These are phyloP conservation scores for Graphium sp. DNA, from an alignment of 2,329 filamentous ascomycete genomes.

Conservation along the genomic window DNA sequence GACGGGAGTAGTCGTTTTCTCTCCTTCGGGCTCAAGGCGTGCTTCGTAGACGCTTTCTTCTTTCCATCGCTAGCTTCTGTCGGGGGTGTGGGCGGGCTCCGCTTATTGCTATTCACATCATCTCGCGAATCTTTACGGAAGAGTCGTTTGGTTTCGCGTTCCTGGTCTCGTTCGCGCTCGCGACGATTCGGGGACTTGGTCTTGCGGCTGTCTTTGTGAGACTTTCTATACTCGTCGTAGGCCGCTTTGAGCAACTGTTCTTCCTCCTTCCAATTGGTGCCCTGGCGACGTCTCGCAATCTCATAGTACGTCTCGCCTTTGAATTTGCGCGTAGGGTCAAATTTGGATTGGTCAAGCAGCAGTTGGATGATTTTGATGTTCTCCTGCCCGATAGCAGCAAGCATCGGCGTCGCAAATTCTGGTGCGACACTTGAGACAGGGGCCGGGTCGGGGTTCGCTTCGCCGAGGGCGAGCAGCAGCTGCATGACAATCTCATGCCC, in stretches of 20 bases:
- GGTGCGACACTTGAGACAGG: constrained; percentile 40
- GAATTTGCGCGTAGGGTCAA: constrained; percentile 67
- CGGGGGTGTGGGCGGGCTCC: constrained; percentile 29
- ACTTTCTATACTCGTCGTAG: constrained; percentile 47
- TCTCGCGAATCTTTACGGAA: constrained; percentile 24
- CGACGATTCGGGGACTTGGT: constrained; percentile 30
- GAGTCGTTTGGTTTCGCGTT: constrained; percentile 23
- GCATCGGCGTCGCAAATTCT: constrained; percentile 79
- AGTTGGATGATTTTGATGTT: constrained; percentile 75
- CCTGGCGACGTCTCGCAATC: constrained; percentile 65
- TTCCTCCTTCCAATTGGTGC: constrained; percentile 83
- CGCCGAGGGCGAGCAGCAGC: constrained; percentile 53
- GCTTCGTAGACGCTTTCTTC: constrained; percentile 17
- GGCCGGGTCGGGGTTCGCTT: constrained; percentile 50
- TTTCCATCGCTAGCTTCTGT: constrained; percentile 26
- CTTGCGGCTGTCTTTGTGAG: constrained; percentile 28
- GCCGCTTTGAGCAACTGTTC: constrained; percentile 62
- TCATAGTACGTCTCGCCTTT: constrained; percentile 75
- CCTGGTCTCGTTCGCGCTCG: constrained; percentile 20
- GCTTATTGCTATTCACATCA: constrained; percentile 24
- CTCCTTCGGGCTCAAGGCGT: constrained; percentile 26
- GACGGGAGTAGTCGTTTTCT: constrained; percentile 27
- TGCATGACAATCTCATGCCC: constrained; percentile 81
- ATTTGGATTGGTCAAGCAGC: constrained; percentile 57
- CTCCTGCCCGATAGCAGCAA: constrained; percentile 80